phyloP scores from a whole-genome alignment of 257 asterid genomes.

The Solanum clarkiae region DNA sequence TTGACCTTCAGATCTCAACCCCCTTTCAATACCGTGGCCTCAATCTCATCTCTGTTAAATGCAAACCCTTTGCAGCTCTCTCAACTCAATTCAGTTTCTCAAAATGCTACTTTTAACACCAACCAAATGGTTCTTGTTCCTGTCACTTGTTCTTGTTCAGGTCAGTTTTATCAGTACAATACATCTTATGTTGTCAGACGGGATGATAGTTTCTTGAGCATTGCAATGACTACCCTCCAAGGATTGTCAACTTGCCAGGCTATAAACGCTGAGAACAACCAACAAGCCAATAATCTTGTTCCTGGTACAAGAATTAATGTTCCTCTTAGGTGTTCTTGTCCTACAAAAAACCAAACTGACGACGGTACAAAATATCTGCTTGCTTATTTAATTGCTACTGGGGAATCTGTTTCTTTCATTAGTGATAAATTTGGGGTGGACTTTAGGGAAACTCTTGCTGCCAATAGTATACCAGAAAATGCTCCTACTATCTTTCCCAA shows the following conservation, averaged over 20 bases:
- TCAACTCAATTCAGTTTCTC: constrained; percentile 43
- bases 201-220: not conserved
- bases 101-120: constrained; percentile 9
- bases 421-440: constrained; percentile 27
- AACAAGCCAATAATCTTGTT: not conserved
- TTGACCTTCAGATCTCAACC: constrained; percentile 63
- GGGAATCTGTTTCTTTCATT: constrained; percentile 19
- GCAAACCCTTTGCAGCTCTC: constrained; percentile 36
- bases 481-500: constrained; percentile 20
- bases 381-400: constrained; percentile 33
- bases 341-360: constrained; percentile 38
- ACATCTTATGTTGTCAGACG: constrained; percentile 23
- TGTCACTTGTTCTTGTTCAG: constrained; percentile 70
- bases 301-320: constrained; percentile 31
- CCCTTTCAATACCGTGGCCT: constrained; percentile 36
- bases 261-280: constrained; percentile 29
- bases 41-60: constrained; percentile 45
- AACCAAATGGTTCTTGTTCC: constrained; percentile 47
- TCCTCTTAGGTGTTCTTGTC: constrained; percentile 87
- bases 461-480: constrained; percentile 37
- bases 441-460: constrained; percentile 15
- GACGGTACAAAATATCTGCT: constrained; percentile 42
- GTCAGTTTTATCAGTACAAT: constrained; percentile 38
- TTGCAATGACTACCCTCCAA: constrained; percentile 36
- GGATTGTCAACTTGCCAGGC: constrained; percentile 74